Evolutionary conservation across 306 rosid genomes (phyloP).

Genomic region (Gynostemma pentaphyllum): DNA sequence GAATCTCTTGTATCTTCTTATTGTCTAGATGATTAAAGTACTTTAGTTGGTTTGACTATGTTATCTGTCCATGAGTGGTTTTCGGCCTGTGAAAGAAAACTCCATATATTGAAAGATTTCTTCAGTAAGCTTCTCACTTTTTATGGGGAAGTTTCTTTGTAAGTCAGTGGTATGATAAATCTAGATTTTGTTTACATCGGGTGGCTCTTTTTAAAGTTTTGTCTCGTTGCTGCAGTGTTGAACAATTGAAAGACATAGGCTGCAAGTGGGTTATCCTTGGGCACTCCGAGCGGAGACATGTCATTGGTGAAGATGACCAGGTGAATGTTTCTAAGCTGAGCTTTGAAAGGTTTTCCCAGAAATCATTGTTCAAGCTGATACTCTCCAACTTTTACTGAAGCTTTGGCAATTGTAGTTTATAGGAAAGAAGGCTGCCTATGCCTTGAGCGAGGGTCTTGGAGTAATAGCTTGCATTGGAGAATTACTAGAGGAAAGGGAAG

Average conservation of each 20-base stretch:
- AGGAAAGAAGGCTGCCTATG: slow-evolving; percentile 97
- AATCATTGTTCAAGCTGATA: slow-evolving; percentile 9
- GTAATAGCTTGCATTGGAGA: slow-evolving; percentile 98
- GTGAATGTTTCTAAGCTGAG: slow-evolving; percentile 30
- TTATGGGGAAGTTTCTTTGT: neutral
- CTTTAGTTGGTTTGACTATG: neutral
- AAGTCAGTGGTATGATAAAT: neutral
- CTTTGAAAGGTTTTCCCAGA: slow-evolving; percentile 10
- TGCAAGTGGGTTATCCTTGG: slow-evolving; percentile 97
- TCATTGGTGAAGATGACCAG: slow-evolving; percentile 93
- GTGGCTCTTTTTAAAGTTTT: slow-evolving; percentile 3
- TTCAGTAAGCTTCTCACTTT: neutral
- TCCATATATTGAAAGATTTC: neutral
- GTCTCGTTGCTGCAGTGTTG: slow-evolving; percentile 44
- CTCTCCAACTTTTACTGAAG: slow-evolving; percentile 17
- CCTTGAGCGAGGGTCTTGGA: slow-evolving; percentile 84
- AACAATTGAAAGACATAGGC: slow-evolving; percentile 86
- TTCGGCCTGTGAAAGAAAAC: neutral
- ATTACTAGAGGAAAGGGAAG: slow-evolving; percentile 80
- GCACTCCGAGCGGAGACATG: slow-evolving; percentile 91
- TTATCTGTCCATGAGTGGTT: neutral
- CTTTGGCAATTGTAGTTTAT: slow-evolving; percentile 57
- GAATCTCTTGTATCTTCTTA: neutral
- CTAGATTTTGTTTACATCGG: neutral
- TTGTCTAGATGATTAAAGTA: neutral